Base-by-base conservation (phyloP, 768 basidiomycete species). In the Russula sp. region DNA sequence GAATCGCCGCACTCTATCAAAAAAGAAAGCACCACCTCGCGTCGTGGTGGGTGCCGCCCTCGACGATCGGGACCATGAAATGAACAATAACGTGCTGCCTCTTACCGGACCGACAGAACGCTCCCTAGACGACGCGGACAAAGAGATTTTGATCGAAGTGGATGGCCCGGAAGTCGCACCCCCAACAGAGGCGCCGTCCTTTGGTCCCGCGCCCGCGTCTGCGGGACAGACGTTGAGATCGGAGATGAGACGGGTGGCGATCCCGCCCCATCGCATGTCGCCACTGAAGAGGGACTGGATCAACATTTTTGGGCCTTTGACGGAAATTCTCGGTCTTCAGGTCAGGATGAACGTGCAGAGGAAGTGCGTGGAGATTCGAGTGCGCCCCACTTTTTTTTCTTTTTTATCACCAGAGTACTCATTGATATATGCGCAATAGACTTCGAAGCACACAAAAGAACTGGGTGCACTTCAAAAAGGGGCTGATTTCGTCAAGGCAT, bases 261-360 rank as follows among this genome's bases (percentile, higher is more conserved):
- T 99, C 72, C 97, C 97, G 13, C 93, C 93, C 9, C 97, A 99
- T 73, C 85, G 97, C 55, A 95, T 98, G 92, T 93, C 94, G 10
- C 97, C 97, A 3, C 74, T 98, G 57, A 96, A 97, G 76, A 92
- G 89, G 70, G 94, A 97, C 66, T 98, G 95, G 95, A 79, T 96
- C 53, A 90, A 89, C 71, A 85, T 98, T 60, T 98, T 98, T 71
- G 90, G 93, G 0, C 97, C 97, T 0, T 77, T 99, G 69, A 95
- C 96, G 4, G 96, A 99, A 77, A 88, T 97, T 66, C 77, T 96
- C 70, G 93, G 90, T 0, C 75, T 99, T 63, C 96, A 98, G 78
- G 93, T 99, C 35, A 82, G 97, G 69, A 98, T 99, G 96, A 99
- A 99, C 71, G 84, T 92, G 10, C 86, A 86, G 70, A 79, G 92